A percentile compares a stretch with the other conserved stretches of the same genome.
Conservation (phyloP, 768 basidiomycete species). For the Crucibulum laeve region DNA sequence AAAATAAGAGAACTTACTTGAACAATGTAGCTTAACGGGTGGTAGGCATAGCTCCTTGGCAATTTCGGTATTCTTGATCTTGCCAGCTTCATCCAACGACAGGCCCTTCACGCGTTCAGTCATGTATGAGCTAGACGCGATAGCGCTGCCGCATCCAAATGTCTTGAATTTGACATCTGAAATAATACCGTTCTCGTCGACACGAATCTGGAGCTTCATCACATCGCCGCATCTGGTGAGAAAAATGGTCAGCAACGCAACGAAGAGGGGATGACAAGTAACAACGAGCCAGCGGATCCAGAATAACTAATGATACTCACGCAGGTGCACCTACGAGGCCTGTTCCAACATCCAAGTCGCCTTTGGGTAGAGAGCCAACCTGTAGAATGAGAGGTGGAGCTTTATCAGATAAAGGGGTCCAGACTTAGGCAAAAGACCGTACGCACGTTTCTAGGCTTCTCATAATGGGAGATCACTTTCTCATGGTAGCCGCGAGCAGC, state of each 20-base stretch:
- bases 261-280: constrained; percentile 7
- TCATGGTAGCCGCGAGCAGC: constrained; percentile 82
- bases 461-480: constrained; percentile 97
- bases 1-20: constrained; percentile 57
- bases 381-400: constrained; percentile 27
- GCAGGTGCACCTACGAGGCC: constrained; percentile 97
- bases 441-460: constrained; percentile 93
- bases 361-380: constrained; percentile 96
- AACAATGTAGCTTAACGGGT: constrained; percentile 94
- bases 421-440: constrained; percentile 27
- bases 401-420: constrained; percentile 58
- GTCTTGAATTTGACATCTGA: constrained; percentile 99
- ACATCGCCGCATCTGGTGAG: constrained; percentile 85
- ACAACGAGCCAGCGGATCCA: background rate
- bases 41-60: constrained; percentile 95
- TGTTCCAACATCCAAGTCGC: constrained; percentile 88
- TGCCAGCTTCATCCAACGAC: constrained; percentile 88
- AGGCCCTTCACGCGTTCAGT: constrained; percentile 97
- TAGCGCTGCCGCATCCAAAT: constrained; percentile 97
- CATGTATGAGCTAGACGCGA: constrained; percentile 97
- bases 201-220: constrained; percentile 99
- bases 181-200: constrained; percentile 92
- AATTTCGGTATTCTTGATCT: constrained; percentile 99
- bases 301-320: constrained; percentile 41
- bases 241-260: constrained; percentile 24